These are phyloP conservation scores for Hebeloma cylindrosporum DNA, from an alignment of 768 basidiomycete species.

Conservation along the genomic window DNA sequence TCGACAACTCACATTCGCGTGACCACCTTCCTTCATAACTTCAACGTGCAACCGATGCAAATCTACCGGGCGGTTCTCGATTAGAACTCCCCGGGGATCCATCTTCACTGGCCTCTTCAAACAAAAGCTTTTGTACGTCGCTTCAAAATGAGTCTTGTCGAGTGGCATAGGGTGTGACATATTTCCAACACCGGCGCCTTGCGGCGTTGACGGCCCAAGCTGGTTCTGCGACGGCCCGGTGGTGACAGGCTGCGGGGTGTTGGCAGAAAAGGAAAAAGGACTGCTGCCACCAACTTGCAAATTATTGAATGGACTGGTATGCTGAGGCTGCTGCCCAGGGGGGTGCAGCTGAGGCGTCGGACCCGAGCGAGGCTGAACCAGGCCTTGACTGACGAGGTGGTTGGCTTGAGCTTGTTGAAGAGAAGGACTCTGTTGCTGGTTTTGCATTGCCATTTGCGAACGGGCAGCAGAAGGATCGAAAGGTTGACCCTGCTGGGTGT, in stretches of 20 bases:
- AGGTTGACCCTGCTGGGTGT: constrained; percentile 7
- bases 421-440: constrained; percentile 24
- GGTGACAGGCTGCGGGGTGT: constrained; percentile 5
- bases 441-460: constrained; percentile 11
- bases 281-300: constrained; percentile 8
- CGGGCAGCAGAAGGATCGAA: constrained; percentile 8
- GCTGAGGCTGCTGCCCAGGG: constrained; percentile 12
- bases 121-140: constrained; percentile 49
- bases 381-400: constrained; percentile 18
- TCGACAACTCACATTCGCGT: constrained; percentile 38
- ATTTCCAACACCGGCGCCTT: constrained; percentile 4
- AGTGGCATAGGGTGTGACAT: constrained; percentile 15
- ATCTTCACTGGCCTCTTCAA: constrained; percentile 38
- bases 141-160: constrained; percentile 54
- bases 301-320: constrained; percentile 15
- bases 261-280: constrained; percentile 17
- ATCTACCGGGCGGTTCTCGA: constrained; percentile 60
- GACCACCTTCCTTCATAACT: constrained; percentile 61
- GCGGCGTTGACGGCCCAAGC: constrained; percentile 4
- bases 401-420: constrained; percentile 21
- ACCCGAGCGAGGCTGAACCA: constrained; percentile 21
- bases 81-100: constrained; percentile 41
- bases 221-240: constrained; percentile 18
- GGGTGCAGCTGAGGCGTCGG: constrained; percentile 25
- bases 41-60: constrained; percentile 55